Evolutionary conservation across 495 filamentous ascomycete species (phyloP), one percentile per base, ranked within the genome.

Genomic region (Penicillium tannophilum): DNA sequence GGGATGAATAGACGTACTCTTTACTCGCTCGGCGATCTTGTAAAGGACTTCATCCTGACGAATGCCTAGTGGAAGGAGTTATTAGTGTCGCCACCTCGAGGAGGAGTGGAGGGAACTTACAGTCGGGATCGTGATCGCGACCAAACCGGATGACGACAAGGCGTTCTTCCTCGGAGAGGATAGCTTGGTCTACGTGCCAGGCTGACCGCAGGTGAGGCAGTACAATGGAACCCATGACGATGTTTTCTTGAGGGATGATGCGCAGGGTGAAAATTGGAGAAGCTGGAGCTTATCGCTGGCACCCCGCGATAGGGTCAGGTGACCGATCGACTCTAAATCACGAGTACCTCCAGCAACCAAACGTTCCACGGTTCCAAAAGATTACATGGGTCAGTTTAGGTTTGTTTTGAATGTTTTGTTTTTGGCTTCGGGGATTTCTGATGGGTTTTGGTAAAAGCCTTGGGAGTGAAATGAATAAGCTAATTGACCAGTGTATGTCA

Each of bases 131-230:
- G 75, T 82, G 85, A 71, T 94, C 91, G 41, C 90, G 86, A 35
- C 92, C 93, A 70, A 96, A 96, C 49, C 92, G 85, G 69, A 97
- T 97, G 42, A 96, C 89, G n/a, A 98, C 94, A 4, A 98, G 84
- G 33, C 94, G 88, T 63, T 98, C 94, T 63, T 97, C 92, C 74
- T 98, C 94, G 14, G 86, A 88, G 62, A 94, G 85, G 65, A 95
- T 96, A 48, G 90, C 90, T 76, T 96, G 92, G 77, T 97, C 93
- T 58, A 97, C 91, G 65, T 97, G 92, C 93, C 94, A 98, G 62
- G 92, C 94, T 12, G 90, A 95, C 55, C 85, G 83, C 35, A 98
- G 83, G 75, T 98, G 94, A 19, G 94, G 94, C 14, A 98, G 84
- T 14, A 97, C 90, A 54, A 98, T 90, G 54, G 92, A 96, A 68